Evolutionary conservation across 108 stramenopile genomes (phyloP).

Genomic region (Nitzschia sp.): DNA sequence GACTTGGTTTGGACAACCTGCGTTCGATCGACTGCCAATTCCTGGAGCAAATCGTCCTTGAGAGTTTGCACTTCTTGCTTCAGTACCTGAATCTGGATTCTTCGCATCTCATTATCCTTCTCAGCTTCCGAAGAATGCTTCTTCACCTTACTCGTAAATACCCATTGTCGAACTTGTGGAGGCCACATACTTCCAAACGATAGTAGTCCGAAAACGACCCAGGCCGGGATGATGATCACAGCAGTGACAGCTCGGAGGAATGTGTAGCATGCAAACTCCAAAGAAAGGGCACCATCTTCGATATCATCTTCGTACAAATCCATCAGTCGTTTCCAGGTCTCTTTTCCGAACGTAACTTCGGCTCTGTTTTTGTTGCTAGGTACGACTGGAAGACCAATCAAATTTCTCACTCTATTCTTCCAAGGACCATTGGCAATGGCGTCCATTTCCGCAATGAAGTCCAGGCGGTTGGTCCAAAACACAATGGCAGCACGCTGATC

Average conservation of each 20-base stretch:
- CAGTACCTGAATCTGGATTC: slow-evolving; percentile 45
- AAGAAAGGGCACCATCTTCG: slow-evolving; percentile 34
- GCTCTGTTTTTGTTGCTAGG: neutral
- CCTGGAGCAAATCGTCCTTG: slow-evolving; percentile 40
- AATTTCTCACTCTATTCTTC: slow-evolving; percentile 19
- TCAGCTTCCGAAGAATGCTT: slow-evolving; percentile 49
- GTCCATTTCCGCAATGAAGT: slow-evolving; percentile 72
- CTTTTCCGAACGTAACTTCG: slow-evolving; percentile 43
- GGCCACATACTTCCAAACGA: slow-evolving; percentile 78
- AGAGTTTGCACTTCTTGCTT: slow-evolving; percentile 36
- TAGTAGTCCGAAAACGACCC: slow-evolving; percentile 58
- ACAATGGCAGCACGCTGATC: slow-evolving; percentile 78
- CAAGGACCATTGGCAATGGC: slow-evolving; percentile 53
- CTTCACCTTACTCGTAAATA: slow-evolving; percentile 48
- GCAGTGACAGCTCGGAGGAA: slow-evolving; percentile 46
- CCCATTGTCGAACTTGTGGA: slow-evolving; percentile 62
- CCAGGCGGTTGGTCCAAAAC: slow-evolving; percentile 77
- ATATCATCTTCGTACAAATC: slow-evolving; percentile 59
- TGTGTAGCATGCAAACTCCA: slow-evolving; percentile 40
- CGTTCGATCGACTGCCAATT: slow-evolving; percentile 45
- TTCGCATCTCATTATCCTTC: slow-evolving; percentile 45
- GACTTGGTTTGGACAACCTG: slow-evolving; percentile 54
- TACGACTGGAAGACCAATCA: slow-evolving; percentile 16
- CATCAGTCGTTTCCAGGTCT: slow-evolving; percentile 46
- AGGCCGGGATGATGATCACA: slow-evolving; percentile 58